These are phyloP conservation scores for Leptosphaerulina australis DNA, from an alignment of 2,329 filamentous ascomycete species.

Conservation along the genomic window DNA sequence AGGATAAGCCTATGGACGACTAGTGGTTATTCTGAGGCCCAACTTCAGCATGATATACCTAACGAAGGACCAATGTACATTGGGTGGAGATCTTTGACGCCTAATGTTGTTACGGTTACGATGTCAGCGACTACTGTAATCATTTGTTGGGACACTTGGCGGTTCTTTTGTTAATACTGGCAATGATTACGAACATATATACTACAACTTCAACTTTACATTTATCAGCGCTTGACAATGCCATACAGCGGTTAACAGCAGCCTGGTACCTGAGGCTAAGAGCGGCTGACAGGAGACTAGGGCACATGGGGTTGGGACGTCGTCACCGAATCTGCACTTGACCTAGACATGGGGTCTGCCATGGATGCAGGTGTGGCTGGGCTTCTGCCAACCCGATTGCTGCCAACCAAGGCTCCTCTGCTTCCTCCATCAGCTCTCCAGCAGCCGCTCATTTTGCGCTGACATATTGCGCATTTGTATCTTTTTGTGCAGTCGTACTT, in stretches of 20 bases:
- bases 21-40: slow-evolving; percentile 45
- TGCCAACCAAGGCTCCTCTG: slow-evolving; percentile 26
- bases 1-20: slow-evolving; percentile 80
- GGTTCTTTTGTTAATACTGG: slow-evolving; percentile 24
- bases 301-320: slow-evolving; percentile 20
- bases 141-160: slow-evolving; percentile 9
- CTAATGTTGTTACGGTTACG: slow-evolving; percentile 15
- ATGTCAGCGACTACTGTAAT: slow-evolving; percentile 20
- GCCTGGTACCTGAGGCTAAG: slow-evolving; percentile 31
- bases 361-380: slow-evolving; percentile 38
- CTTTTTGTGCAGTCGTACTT: background rate
- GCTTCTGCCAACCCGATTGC: slow-evolving; percentile 31
- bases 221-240: background rate
- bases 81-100: slow-evolving; percentile 17
- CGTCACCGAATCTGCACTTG: slow-evolving; percentile 27
- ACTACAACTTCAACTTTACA: slow-evolving; percentile 7
- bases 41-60: slow-evolving; percentile 6
- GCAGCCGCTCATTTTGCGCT: slow-evolving; percentile 26
- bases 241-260: slow-evolving; percentile 11
- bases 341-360: slow-evolving; percentile 33
- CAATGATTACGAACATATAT: slow-evolving; percentile 34
- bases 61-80: slow-evolving; percentile 13
- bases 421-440: slow-evolving; percentile 22
- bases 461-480: background rate
- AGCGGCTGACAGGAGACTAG: slow-evolving; percentile 23